Base-by-base conservation (phyloP, 2,329 filamentous ascomycete species). In the Trichoderma arundinaceum region DNA sequence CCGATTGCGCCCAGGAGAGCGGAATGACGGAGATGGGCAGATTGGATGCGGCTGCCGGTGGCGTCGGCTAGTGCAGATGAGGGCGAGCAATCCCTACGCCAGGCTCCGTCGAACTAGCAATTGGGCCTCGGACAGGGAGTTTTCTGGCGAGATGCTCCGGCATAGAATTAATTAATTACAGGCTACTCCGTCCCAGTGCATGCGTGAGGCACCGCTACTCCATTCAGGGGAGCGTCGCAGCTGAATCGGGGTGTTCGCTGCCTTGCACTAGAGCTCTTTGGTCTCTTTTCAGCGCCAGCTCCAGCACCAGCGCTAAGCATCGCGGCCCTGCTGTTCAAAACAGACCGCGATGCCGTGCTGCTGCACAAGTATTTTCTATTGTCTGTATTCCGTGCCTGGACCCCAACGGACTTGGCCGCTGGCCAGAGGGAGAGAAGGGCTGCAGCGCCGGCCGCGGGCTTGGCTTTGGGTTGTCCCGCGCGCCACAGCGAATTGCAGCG, bases 11-110 rank as follows among this genome's bases (percentile, higher is more conserved):
- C 64, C 56, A 66, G 64, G 64, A 62, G 64, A 62, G 56, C 48
- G 56, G 44, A 59, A 66, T 61, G 64, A 62, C 57, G 64, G 64
- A 66, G 64, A 61, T 62, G 56, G 64, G 53, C 64, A 66, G 58
- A 66, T 66, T 66, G 64, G 64, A 53, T 60, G 54, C 59, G 59
- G 59, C 41, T 52, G 56, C 56, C 46, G 44, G 62, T 58, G 53
- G 44, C 52, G 53, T 52, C 10, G 41, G 49, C 57, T 66, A 66
- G 64, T 51, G 64, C 53, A 51, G 39, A 54, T 28, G 22, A 28
- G 22, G 22, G 22, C 22, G 22, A 28, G 22, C 22, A 54, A 53
- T 63, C 39, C 49, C 48, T 63, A 63, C 49, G 48, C 44, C 22
- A 28, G 22, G 22, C 22, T 28, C 22, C 22, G 22, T 28, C 22